Percentiles rank a stretch among this genome's conserved stretches.
These are phyloP conservation scores for Trypanosoma boissoni DNA, from an alignment of 208 protist species.

Conservation along the genomic window DNA sequence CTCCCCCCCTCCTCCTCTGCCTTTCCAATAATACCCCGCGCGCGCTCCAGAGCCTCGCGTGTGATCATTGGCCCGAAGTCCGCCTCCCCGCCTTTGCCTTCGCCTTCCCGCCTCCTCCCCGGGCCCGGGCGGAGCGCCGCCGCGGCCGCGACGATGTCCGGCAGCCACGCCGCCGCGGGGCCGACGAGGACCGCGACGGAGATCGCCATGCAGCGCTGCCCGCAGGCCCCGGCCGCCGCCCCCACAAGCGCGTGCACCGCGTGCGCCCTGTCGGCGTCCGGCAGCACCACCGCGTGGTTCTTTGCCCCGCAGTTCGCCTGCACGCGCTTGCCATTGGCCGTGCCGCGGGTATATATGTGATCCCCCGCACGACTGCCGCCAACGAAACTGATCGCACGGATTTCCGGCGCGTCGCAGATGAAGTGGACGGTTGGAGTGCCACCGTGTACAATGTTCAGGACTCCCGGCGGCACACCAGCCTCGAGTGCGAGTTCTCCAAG, in stretches of 20 bases:
- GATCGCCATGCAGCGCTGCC: conserved; percentile 95
- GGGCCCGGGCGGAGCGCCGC: conserved; percentile 42
- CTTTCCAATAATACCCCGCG: conserved; percentile 56
- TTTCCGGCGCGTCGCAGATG: conserved; percentile 86
- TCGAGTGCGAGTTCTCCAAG: conserved; percentile 43
- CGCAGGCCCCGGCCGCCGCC: conserved; percentile 89
- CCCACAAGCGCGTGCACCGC: conserved; percentile 75
- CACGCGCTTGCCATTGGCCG: conserved; percentile 89
- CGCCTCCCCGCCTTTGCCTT: no score
- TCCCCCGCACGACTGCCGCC: conserved; percentile 73
- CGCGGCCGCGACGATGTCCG: conserved; percentile 60
- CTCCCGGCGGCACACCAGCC: conserved; percentile 76
- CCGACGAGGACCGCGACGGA: conserved; percentile 89
- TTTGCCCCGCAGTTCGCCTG: conserved; percentile 94
- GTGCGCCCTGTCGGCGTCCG: conserved; percentile 79
- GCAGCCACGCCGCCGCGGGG: conserved; percentile 61
- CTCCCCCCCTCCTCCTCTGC: conserved; percentile 54
- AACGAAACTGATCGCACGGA: conserved; percentile 94
- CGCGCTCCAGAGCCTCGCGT: conserved; percentile 48
- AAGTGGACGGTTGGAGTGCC: conserved; percentile 88
- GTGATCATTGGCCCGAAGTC: conserved; percentile 89
- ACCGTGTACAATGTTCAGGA: conserved; percentile 89
- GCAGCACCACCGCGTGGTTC: conserved; percentile 90
- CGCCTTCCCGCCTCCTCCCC: no score
- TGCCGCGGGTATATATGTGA: conserved; percentile 78